Evolutionary conservation across 2,329 filamentous ascomycete species (phyloP).

Genomic region (Aspergillus aculeatinus): DNA sequence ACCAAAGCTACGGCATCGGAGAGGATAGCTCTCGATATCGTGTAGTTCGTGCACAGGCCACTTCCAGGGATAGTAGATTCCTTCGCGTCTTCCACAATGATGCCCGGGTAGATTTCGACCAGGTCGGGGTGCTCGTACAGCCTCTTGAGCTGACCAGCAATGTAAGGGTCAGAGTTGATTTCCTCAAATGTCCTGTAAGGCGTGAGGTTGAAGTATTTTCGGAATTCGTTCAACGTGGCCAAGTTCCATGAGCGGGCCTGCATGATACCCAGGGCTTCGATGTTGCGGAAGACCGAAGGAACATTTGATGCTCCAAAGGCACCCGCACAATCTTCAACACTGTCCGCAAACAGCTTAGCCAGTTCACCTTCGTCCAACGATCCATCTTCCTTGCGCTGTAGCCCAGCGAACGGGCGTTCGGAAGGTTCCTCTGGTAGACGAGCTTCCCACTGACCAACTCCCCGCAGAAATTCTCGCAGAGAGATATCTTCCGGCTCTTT

Average conservation of each 20-base stretch:
- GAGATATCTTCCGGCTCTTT: conserved; percentile 37
- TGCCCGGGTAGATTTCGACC: conserved; percentile 59
- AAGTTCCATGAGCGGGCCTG: conserved; percentile 63
- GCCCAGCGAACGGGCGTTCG: conserved; percentile 50
- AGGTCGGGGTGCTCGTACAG: conserved; percentile 54
- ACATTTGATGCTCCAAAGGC: conserved; percentile 61
- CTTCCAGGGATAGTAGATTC: conserved; percentile 50
- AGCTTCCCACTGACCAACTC: conserved; percentile 43
- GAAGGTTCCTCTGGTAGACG: conserved; percentile 46
- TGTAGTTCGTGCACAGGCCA: conserved; percentile 51
- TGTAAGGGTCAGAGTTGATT: conserved; percentile 52
- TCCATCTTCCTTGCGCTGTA: conserved; percentile 52
- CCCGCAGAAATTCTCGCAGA: conserved; percentile 41
- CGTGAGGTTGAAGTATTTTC: conserved; percentile 52
- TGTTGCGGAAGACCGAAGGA: conserved; percentile 56
- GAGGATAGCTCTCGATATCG: conserved; percentile 45
- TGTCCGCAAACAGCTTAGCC: conserved; percentile 54
- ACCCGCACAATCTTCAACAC: conserved; percentile 62
- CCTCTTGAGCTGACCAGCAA: conserved; percentile 45
- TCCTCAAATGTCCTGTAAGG: conserved; percentile 52
- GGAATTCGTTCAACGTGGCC: conserved; percentile 60
- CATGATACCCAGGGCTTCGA: conserved; percentile 64
- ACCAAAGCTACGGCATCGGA: conserved; percentile 50
- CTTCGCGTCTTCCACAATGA: conserved; percentile 58
- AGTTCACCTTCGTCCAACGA: conserved; percentile 60